Conservation (phyloP, 1,284 basidiomycete species). For the Mycena citricolor region DNA sequence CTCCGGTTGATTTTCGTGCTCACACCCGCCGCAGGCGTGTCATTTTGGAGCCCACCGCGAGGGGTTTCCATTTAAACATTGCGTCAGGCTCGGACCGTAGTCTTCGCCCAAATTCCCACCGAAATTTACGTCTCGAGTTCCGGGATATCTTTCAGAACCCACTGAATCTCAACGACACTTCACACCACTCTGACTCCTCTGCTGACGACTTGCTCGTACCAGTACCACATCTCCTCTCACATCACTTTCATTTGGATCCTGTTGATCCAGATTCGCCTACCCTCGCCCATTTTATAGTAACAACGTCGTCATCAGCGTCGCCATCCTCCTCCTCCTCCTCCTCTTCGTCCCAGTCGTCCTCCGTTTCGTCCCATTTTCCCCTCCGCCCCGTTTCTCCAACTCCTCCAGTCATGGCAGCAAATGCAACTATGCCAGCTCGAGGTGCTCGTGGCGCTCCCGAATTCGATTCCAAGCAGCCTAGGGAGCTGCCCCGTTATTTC, state of each 20-base stretch:
- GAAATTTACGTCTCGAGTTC: constrained; percentile 7
- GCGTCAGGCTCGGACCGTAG: constrained; percentile 9
- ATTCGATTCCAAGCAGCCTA: not conserved
- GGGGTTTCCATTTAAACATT: constrained; percentile 15
- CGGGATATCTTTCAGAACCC: constrained; percentile 2
- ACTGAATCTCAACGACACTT: not conserved
- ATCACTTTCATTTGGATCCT: constrained; percentile 9
- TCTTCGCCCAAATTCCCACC: constrained; percentile 1
- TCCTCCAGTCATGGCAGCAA: not conserved
- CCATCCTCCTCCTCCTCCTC: too few relatives aligned
- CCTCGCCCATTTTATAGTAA: too few relatives aligned
- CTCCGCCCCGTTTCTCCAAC: not conserved
- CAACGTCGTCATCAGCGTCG: too few relatives aligned
- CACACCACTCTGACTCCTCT: not conserved
- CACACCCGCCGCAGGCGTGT: not conserved
- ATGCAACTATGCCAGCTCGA: not conserved
- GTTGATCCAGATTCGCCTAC: constrained; percentile 1
- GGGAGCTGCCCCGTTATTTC: not conserved
- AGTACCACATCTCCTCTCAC: constrained; percentile 4
- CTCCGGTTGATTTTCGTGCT: too few relatives aligned
- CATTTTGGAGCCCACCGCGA: constrained; percentile 22
- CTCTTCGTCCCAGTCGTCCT: too few relatives aligned
- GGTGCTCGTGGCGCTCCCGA: constrained; percentile 1
- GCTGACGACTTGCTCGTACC: not conserved
- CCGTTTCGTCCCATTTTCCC: too few relatives aligned